Base-by-base conservation (phyloP, 495 filamentous ascomycete genomes). In the Lasiosphaeris hirsuta region DNA sequence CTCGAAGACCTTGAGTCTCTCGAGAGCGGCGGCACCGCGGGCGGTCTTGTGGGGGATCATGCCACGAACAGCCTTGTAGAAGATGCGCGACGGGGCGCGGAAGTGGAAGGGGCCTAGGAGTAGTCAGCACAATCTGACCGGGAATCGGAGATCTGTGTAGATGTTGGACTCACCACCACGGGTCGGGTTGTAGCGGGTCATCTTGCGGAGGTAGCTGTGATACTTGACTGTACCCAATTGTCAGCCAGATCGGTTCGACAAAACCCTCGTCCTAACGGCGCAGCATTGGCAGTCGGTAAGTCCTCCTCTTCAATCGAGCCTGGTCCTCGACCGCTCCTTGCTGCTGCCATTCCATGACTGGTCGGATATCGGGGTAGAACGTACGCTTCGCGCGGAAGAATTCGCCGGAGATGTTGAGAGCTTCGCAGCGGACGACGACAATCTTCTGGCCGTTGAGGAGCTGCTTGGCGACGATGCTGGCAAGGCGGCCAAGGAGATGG, bases 21-120 rank as follows among this genome's bases (percentile, higher is more conserved):
- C 91, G 76, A 98, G 77, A 61, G 94, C 94, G 62, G 92, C 92
- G 71, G 93, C 88, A 74, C 94, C 94, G 73, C 94, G 94, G 73
- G 93, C 82, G 65, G 94, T 97, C 86, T 98, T 98, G 89, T 98
- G 94, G 71, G 94, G 95, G 63, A 97, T 93, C 94, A 98, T 98
- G 75, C 94, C 94, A 73, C 94, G 95, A 79, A 98, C 90, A 73
- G 94, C 91, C 86, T 96, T 96, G 88, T 97, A 98, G 88, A 98
- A 93, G 79, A 98, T 96, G 75, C 95, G 87, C 65, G 92, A 94
- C 49, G 94, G 94, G 69, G 91, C 90, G 78, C 94, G 95, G 90
- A 96, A 98, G 81, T 97, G 94, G 88, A 96, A 98, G 75, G 94
- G 95, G 83, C 94, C 88, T 90, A 68, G 15, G 58, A 33, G 61